A percentile compares a stretch with the other conserved stretches of the same genome.
These are phyloP conservation scores for Erodium moschatum DNA, from an alignment of 441 rosid species.

Conservation along the genomic window DNA sequence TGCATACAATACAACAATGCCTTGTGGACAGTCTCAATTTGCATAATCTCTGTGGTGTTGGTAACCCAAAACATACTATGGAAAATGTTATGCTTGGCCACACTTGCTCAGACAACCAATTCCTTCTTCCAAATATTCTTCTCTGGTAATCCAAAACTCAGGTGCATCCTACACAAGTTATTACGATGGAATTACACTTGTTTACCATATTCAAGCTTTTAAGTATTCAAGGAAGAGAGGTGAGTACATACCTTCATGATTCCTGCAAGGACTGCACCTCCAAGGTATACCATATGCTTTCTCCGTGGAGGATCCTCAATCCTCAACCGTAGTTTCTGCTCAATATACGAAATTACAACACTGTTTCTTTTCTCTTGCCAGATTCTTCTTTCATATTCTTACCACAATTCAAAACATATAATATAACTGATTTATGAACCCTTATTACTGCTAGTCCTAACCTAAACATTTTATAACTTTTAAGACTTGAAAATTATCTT, in stretches of 20 bases:
- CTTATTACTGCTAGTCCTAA: background rate
- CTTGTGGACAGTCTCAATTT: too few relatives aligned
- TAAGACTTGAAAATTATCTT: background rate
- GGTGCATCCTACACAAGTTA: conserved; percentile 63
- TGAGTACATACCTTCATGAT: conserved; percentile 64
- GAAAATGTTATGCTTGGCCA: conserved; percentile 37
- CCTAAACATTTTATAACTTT: background rate
- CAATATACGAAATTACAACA: too few relatives aligned
- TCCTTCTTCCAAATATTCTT: conserved; percentile 86
- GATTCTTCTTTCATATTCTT: background rate
- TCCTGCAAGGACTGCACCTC: conserved; percentile 96
- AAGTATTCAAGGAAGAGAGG: conserved; percentile 10
- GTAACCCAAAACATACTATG: too few relatives aligned
- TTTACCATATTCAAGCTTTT: background rate
- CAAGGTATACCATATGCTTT: conserved; percentile 96
- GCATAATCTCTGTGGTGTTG: too few relatives aligned
- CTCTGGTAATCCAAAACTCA: conserved; percentile 92
- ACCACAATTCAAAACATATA: background rate
- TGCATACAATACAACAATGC: too few relatives aligned
- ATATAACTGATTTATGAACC: background rate
- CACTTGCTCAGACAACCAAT: conserved; percentile 63
- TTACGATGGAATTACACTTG: too few relatives aligned
- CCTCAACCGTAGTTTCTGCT: conserved; percentile 66
- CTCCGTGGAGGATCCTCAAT: conserved; percentile 95
- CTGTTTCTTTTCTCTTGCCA: background rate